These are phyloP conservation scores for Chamaecrista fasciculata DNA, from an alignment of 306 rosid species.

Conservation along the genomic window DNA sequence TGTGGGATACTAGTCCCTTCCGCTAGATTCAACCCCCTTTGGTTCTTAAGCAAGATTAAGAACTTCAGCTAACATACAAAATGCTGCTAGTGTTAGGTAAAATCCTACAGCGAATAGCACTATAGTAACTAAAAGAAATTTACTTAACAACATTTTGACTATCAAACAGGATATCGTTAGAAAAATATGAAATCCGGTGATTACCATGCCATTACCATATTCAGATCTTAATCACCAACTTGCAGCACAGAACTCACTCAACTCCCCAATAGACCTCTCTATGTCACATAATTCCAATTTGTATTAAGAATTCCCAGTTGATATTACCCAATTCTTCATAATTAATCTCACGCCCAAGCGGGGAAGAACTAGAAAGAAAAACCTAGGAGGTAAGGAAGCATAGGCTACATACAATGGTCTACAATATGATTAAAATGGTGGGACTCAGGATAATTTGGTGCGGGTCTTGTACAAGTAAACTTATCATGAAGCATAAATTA, in stretches of 20 bases:
- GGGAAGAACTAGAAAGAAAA: neutral
- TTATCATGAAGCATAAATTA: neutral
- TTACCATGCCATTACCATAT: neutral
- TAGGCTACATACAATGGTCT: neutral
- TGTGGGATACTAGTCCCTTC: too few relatives aligned
- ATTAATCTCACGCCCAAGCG: neutral
- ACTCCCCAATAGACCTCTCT: neutral
- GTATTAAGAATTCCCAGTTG: neutral
- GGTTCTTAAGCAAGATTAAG: too few relatives aligned
- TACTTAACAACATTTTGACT: neutral
- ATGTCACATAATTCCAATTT: neutral
- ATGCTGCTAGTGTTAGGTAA: neutral
- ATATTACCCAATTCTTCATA: neutral
- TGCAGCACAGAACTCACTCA: slow-evolving; percentile 9
- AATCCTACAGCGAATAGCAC: slow-evolving; percentile 5
- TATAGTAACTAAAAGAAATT: neutral
- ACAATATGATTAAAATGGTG: neutral
- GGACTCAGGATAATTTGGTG: neutral
- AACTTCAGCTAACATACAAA: slow-evolving; percentile 16
- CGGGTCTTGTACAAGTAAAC: neutral
- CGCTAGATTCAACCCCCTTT: too few relatives aligned
- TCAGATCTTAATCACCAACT: neutral
- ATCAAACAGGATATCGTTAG: slow-evolving; percentile 3
- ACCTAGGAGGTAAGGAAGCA: neutral
- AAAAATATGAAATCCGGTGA: neutral